Evolutionary conservation across 2,329 filamentous ascomycete species (phyloP).

Genomic region (Hypocreales sp.): DNA sequence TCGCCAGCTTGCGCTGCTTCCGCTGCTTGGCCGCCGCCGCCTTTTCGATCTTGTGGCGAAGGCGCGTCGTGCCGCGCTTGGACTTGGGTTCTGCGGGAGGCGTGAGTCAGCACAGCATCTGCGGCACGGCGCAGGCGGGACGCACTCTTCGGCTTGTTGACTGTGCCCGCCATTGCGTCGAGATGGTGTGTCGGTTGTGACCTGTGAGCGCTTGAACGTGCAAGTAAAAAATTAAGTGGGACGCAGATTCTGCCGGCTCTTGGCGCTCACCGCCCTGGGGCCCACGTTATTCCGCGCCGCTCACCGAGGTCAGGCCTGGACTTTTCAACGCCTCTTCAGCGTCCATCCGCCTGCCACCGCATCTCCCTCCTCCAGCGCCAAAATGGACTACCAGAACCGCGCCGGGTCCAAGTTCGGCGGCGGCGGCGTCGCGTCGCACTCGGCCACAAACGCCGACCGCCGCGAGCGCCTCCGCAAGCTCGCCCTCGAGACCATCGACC

Average conservation of each 20-base stretch:
- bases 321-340: no score
- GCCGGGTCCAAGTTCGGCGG: conserved; percentile 96
- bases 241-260: conserved; percentile 19
- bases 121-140: conserved; percentile 2
- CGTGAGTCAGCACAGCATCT: conserved; percentile 1
- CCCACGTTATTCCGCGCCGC: no score
- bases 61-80: conserved; percentile 76
- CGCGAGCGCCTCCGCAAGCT: conserved; percentile 95
- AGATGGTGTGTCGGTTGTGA: no score
- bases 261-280: conserved; percentile 16
- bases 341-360: no score
- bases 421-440: conserved; percentile 86
- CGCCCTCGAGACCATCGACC: conserved; percentile 95
- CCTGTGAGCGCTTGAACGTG: no score
- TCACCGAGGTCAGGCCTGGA: no score
- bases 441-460: conserved; percentile 89
- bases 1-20: conserved; percentile 76
- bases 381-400: conserved; percentile 79
- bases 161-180: conserved; percentile 32
- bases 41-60: conserved; percentile 95
- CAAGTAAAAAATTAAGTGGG: conserved; percentile 21
- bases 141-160: conserved; percentile 40
- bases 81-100: conserved; percentile 65
- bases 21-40: conserved; percentile 77
- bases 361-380: no score